Percentiles rank a stretch among this genome's conserved stretches.
Conservation (phyloP, 2,329 filamentous ascomycete species). For the Periconia macrospinosa region DNA sequence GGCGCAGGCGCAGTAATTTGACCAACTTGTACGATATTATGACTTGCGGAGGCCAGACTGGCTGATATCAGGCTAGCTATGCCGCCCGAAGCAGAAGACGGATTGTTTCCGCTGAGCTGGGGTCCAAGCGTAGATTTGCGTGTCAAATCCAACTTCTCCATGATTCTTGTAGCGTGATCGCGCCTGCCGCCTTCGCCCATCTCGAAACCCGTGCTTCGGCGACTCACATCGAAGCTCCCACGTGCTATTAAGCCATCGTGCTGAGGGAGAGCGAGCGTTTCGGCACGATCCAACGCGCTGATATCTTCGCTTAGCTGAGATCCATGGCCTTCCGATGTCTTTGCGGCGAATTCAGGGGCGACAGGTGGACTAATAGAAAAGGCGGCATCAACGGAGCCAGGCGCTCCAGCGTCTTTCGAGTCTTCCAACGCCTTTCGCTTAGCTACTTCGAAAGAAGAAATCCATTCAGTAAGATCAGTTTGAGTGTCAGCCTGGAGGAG, state of each 20-base stretch:
- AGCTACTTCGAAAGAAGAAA: conserved; percentile 87
- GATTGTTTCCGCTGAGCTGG: conserved; percentile 44
- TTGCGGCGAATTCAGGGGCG: conserved; percentile 88
- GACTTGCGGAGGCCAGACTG: conserved; percentile 71
- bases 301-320: conserved; percentile 59
- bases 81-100: conserved; percentile 59
- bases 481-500: conserved; percentile 93
- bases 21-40: conserved; percentile 72
- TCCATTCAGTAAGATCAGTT: conserved; percentile 88
- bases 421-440: conserved; percentile 90
- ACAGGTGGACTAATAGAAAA: conserved; percentile 90
- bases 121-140: conserved; percentile 70
- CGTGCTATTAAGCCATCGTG: conserved; percentile 59
- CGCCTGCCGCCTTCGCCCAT: conserved; percentile 74
- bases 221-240: conserved; percentile 72
- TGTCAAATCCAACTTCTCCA: conserved; percentile 89
- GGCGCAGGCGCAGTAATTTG: conserved; percentile 44
- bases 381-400: conserved; percentile 66
- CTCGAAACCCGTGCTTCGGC: conserved; percentile 56
- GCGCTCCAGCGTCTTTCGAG: conserved; percentile 52
- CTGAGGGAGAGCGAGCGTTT: conserved; percentile 67
- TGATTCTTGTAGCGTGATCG: conserved; percentile 84
- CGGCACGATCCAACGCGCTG: conserved; percentile 59
- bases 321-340: conserved; percentile 67
- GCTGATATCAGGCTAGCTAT: conserved; percentile 86